Base-by-base conservation (phyloP, 148 eudicot species). In the Rhododendron simsii region DNA sequence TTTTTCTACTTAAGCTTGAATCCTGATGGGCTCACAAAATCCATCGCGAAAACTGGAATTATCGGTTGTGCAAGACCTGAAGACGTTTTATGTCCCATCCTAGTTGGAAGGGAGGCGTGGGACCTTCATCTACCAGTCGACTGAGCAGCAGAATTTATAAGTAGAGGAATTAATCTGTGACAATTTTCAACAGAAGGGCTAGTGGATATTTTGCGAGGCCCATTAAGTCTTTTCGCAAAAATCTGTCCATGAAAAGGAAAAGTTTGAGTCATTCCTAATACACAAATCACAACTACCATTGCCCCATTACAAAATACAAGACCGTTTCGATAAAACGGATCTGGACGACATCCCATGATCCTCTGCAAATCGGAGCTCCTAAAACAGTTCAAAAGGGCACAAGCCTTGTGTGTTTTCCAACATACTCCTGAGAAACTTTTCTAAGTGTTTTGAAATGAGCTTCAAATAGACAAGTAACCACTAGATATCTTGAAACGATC, bases 61-160 rank as follows among this genome's bases (percentile, higher is more conserved):
- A 59, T 59, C 65, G 23, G n/a, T 20, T 5, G 65, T 35, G 80
- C 48, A 20, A 41, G 26, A 77, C 80, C 26, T 41, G 28, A 39
- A 77, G 80, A 41, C 80, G 3, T 77, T 39, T 41, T 76, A 41
- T 77, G 51, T 76, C 80, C 50, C 80, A 77, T 20, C 80, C 80
- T 77, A 77, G 80, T 41, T 20, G 28, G 48, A 21, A 5, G 26
- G 50, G 80, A 39, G 80, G 51, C 14, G 80, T 77, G 80, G 51
- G 13, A 77, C 28, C 13, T 41, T 44, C 28, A 23, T 44, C 55
- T 21, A 78, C 81, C 16, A 44, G 53, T 23, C 53, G 53, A 78
- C n/a, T 41, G 33, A 44, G 53, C 80, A 12, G 15, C 55, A 51
- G 26, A 61, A 21, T 23, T 20, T 23, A 6, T 20, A 59, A 21